Evolutionary conservation across 1,139 yeast genomes (phyloP), one percentile per base, ranked within the genome.

Genomic region (Lodderomyces theae): DNA sequence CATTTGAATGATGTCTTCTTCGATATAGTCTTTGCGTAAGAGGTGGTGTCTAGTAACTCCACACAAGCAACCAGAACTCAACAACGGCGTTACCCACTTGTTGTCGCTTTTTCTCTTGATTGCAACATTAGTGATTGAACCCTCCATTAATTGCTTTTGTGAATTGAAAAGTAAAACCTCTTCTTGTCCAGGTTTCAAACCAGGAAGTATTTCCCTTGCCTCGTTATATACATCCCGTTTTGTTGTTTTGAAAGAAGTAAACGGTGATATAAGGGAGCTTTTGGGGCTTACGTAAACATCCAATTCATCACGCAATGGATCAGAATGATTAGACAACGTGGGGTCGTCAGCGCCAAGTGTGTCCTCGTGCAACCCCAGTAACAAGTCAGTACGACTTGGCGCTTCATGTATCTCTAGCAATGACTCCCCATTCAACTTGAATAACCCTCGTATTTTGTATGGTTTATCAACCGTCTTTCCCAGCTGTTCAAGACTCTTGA

Each of bases 191-290:
- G 72, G 66, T 3, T 54, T 53, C 11, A 46, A 42, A 5, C 70
- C 69, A 2, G 75, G 71, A 16, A 66, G 51, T n/a, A 61, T 46
- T 40, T 85, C 64, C 43, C 97, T 66, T 0, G 96, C 84, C 2
- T 58, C 68, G 34, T 67, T 72, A 58, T 90, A 90, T 38, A 72
- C 79, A 2, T 67, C 67, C 47, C 98, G 69, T 25, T 70, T 64
- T 0, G 97, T 87, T 0, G 97, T 92, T 57, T 92, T 92, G 66
- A 90, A 86, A 2, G 95, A 83, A 0, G 96, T 88, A 58, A 85
- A 87, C 2, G 90, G 87, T 0, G 94, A 79, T 0, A 79, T 73
- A 40, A 74, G 54, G 0, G 79, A 72, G 3, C 79, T 66, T 30
- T 72, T 61, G 0, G 69, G 53, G 56, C 86, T 94, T 5, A 88